These are phyloP conservation scores for Trichoderma sp. DNA, from an alignment of 2,329 filamentous ascomycete species.

Conservation along the genomic window DNA sequence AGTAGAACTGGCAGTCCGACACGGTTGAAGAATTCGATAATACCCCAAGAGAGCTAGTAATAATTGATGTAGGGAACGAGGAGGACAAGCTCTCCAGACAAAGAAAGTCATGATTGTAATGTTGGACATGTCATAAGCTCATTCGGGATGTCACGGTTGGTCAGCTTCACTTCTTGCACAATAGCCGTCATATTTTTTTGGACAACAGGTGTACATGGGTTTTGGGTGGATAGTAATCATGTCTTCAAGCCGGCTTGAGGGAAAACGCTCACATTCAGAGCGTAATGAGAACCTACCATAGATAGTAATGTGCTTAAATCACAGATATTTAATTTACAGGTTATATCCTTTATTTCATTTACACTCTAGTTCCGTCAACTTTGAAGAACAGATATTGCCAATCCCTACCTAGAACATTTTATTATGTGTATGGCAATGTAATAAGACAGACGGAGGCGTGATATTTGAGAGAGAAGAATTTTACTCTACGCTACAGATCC, in stretches of 20 bases:
- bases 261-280: background rate
- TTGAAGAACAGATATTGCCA: background rate
- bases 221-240: background rate
- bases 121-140: constrained; percentile 8
- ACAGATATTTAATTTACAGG: background rate
- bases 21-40: constrained; percentile 57
- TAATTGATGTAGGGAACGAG: background rate
- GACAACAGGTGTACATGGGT: constrained; percentile 1
- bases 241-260: background rate
- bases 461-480: background rate
- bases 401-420: background rate
- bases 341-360: background rate
- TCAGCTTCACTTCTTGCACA: constrained; percentile 2
- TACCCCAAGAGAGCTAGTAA: constrained; percentile 12
- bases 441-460: background rate
- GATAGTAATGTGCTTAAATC: background rate
- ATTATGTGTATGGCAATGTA: background rate
- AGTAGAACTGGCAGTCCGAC: constrained; percentile 61
- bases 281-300: background rate
- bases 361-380: background rate
- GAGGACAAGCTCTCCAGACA: background rate
- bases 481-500: constrained; percentile 7
- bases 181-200: background rate
- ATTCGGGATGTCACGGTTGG: background rate
- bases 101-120: constrained; percentile 12